Evolutionary conservation across 257 asterid genomes (phyloP).

Genomic region (Mentha longifolia): DNA sequence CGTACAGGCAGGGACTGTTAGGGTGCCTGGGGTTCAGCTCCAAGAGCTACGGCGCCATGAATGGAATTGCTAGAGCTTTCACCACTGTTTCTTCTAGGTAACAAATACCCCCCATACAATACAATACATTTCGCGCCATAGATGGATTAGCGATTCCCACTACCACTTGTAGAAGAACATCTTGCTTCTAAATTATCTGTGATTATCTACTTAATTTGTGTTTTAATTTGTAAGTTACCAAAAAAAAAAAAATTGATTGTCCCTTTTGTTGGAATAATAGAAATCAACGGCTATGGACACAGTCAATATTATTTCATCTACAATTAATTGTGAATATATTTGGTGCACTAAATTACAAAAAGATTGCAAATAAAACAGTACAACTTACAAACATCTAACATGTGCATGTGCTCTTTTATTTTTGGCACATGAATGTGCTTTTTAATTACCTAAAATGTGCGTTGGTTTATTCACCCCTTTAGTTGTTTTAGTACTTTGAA

Average conservation of each 20-base stretch:
- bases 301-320: background rate
- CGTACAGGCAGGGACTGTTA: constrained; percentile 69
- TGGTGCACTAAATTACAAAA: background rate
- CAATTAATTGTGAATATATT: too few relatives aligned
- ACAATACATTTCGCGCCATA: background rate
- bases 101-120: too few relatives aligned
- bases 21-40: constrained; percentile 86
- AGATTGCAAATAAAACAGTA: background rate
- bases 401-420: constrained; percentile 1
- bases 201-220: too few relatives aligned
- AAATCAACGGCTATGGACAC: background rate
- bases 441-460: too few relatives aligned
- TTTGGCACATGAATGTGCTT: background rate
- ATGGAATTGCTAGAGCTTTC: constrained; percentile 74
- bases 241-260: too few relatives aligned
- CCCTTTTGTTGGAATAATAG: background rate
- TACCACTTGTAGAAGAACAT: too few relatives aligned
- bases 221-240: background rate
- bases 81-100: constrained; percentile 72
- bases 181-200: too few relatives aligned
- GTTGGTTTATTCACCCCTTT: too few relatives aligned
- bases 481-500: too few relatives aligned
- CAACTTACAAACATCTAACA: background rate
- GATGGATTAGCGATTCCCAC: background rate
- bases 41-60: constrained; percentile 76